Base-by-base conservation (phyloP, 441 rosid genomes). In the Gossypium aridum region DNA sequence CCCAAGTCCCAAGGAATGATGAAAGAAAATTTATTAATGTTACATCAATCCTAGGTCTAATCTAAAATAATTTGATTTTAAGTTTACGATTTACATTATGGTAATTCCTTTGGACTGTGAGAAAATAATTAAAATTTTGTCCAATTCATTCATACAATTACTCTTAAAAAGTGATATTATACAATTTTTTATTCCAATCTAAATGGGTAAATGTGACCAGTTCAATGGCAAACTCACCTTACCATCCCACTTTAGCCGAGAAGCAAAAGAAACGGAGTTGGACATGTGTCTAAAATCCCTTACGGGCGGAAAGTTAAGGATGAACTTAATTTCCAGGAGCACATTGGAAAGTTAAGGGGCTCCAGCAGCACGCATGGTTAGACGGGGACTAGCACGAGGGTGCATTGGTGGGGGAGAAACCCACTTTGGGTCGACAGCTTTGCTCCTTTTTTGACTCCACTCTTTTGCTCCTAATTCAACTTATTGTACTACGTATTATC, bases 281-380 rank as follows among this genome's bases (percentile, higher is more conserved):
- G 55, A n/a, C 55, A 14, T 49, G 55, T 14, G 55, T 49, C 17
- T 49, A n/a, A 14, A 49, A 49, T 49, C 17, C 16, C 55, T 49
- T 14, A n/a, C 55, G 17, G 55, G 55, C 16, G 6, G n/a, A n/a
- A 51, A 16, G 17, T 51, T 4, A 7, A 60, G 16, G 10, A 62
- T 62, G 66, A 28, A 19, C 22, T 6, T 62, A 31, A n/a, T 61
- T 61, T 28, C n/a, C 10, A 26, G 2, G 47, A 9, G 5, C 3
- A 14, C 56, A 55, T 5, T 39, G 26, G 57, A 20, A 66, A 65
- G 17, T 71, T 55, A 31, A 51, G 64, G 64, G 71, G 72, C 55
- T 75, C 65, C 61, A 63, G 19, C 61, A 45, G 59, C 51, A 25
- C 7, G 71, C 68, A 3, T 19, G 23, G 73, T 17, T 64, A 64